These are phyloP conservation scores for Rhizopus microsporus DNA, from an alignment of 371 early-diverging fungal genomes.

Conservation along the genomic window DNA sequence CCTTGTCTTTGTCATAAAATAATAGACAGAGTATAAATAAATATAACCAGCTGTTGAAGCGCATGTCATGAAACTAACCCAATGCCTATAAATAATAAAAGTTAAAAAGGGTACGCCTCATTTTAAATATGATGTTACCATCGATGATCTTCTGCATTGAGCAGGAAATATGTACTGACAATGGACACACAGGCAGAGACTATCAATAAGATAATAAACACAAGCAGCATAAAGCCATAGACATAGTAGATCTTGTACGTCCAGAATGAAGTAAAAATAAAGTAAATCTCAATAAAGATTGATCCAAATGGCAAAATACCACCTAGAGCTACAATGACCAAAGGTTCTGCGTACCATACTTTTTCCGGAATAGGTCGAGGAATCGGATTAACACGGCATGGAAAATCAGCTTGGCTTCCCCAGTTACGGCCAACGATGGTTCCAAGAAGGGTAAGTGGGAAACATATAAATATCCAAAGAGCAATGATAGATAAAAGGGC, in stretches of 20 bases:
- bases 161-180: constrained; percentile 77
- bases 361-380: constrained; percentile 82
- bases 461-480: constrained; percentile 76
- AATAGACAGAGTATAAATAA: constrained; percentile 81
- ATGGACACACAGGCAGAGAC: constrained; percentile 79
- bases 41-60: constrained; percentile 80
- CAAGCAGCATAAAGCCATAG: constrained; percentile 81
- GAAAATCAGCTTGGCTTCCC: constrained; percentile 67
- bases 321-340: constrained; percentile 61
- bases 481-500: constrained; percentile 70
- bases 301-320: constrained; percentile 85
- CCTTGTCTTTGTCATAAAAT: constrained; percentile 75
- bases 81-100: constrained; percentile 55
- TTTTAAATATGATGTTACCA: constrained; percentile 51
- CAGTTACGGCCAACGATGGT: constrained; percentile 76
- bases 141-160: constrained; percentile 85
- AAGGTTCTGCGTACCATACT: constrained; percentile 70
- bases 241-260: constrained; percentile 83
- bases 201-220: constrained; percentile 69
- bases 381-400: constrained; percentile 83
- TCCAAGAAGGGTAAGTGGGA: constrained; percentile 80
- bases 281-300: constrained; percentile 88
- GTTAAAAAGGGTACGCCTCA: neutral
- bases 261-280: constrained; percentile 86
- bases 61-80: constrained; percentile 79